A percentile compares a stretch with the other conserved stretches of the same genome.
Conservation (phyloP, 164 flowering plant species). For the Akebia trifoliata region DNA sequence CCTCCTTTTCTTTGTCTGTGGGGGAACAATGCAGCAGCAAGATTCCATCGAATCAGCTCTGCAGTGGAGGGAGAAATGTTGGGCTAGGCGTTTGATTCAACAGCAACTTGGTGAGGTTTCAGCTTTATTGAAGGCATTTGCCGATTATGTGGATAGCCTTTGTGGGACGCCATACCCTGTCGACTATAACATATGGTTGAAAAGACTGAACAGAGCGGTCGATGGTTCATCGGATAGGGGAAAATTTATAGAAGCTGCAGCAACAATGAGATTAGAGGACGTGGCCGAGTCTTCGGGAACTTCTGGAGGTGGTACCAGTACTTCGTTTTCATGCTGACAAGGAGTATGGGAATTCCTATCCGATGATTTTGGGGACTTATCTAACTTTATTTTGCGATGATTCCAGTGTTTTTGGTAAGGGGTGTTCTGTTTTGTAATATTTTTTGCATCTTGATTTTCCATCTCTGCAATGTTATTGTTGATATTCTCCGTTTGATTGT, state of each 20-base stretch:
- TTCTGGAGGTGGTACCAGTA: slow-evolving; percentile 34
- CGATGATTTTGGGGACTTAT: background rate
- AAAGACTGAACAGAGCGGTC: slow-evolving; percentile 48
- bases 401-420: background rate
- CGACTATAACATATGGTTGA: slow-evolving; percentile 73
- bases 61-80: slow-evolving; percentile 72
- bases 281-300: slow-evolving; percentile 56
- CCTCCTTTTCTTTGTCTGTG: slow-evolving; percentile 53
- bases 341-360: too few relatives aligned
- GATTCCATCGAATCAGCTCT: slow-evolving; percentile 83
- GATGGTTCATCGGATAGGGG: slow-evolving; percentile 47
- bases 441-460: background rate
- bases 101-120: slow-evolving; percentile 79
- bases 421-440: background rate
- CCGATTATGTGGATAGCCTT: slow-evolving; percentile 81
- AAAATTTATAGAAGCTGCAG: slow-evolving; percentile 37
- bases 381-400: background rate
- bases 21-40: slow-evolving; percentile 53
- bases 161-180: slow-evolving; percentile 87
- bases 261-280: slow-evolving; percentile 34
- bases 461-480: background rate
- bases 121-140: slow-evolving; percentile 72
- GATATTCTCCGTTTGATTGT: background rate
- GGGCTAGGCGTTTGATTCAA: slow-evolving; percentile 69
- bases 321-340: slow-evolving; percentile 18